phyloP scores from a whole-genome alignment of 2,329 filamentous ascomycete genomes.

The Cladophialophora yegresii region DNA sequence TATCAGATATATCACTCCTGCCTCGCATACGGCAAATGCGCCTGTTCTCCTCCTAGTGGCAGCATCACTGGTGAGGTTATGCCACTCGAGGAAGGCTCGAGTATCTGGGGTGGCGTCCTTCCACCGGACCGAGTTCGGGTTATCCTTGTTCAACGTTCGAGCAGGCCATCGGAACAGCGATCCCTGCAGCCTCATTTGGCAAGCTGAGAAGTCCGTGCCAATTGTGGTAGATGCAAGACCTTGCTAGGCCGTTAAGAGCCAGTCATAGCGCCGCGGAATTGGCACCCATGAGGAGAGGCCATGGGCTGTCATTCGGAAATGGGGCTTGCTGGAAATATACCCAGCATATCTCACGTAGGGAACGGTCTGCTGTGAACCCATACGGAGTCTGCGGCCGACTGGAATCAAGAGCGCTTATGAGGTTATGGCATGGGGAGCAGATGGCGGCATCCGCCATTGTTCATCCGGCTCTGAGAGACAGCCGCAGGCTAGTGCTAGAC shows the following conservation, averaged over 20 bases:
- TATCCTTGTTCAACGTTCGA: neutral
- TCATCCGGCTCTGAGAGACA: neutral
- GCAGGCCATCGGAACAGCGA: neutral
- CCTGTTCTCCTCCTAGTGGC: neutral
- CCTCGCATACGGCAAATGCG: constrained; percentile 5
- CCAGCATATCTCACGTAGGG: neutral
- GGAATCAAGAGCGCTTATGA: neutral
- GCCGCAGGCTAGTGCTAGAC: neutral
- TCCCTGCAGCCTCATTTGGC: neutral
- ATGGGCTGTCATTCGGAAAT: neutral
- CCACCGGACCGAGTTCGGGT: neutral
- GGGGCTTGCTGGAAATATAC: neutral
- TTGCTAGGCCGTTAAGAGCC: neutral
- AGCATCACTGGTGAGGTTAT: neutral
- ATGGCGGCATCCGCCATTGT: neutral
- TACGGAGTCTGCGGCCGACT: neutral
- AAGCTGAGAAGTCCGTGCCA: neutral
- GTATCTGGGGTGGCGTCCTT: neutral
- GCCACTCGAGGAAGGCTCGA: neutral
- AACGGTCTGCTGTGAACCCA: neutral
- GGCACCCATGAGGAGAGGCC: neutral
- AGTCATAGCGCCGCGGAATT: neutral
- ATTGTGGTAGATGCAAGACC: neutral
- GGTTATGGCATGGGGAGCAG: neutral
- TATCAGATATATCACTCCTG: constrained; percentile 24